These are phyloP conservation scores for Colletotrichum theobromicola DNA, from an alignment of 2,329 filamentous ascomycete genomes.

Conservation along the genomic window DNA sequence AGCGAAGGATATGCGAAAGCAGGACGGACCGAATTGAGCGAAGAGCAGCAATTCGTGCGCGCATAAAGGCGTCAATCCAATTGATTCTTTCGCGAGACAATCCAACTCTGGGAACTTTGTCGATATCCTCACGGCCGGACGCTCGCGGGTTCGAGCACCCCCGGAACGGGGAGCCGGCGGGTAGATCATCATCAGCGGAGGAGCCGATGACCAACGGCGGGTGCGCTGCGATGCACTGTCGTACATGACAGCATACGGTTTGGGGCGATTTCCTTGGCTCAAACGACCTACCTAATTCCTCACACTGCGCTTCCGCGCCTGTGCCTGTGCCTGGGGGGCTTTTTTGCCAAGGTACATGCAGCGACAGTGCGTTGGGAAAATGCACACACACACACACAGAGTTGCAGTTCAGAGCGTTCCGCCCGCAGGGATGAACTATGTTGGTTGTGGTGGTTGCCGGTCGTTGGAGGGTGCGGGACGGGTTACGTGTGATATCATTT, in stretches of 20 bases:
- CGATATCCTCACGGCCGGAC: no score
- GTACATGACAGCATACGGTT: not conserved
- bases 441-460: not conserved
- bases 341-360: not conserved
- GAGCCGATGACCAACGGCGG: not conserved
- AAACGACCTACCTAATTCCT: not conserved
- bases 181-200: not conserved
- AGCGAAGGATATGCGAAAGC: not conserved
- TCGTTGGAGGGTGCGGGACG: not conserved
- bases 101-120: not conserved
- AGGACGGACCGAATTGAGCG: not conserved
- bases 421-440: conserved; percentile 6
- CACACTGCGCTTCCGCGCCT: not conserved
- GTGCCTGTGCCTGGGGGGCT: not conserved
- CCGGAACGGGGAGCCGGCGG: not conserved
- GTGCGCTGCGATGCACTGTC: not conserved
- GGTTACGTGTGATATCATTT: conserved; percentile 7
- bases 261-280: conserved; percentile 2
- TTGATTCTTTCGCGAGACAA: not conserved
- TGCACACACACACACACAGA: not conserved
- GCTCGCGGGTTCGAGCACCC: not conserved
- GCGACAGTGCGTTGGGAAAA: not conserved
- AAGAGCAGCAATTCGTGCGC: not conserved
- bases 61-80: not conserved
- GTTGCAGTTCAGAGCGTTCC: not conserved